phyloP scores from a whole-genome alignment of 495 filamentous ascomycete genomes.

The Parathielavia appendiculata region DNA sequence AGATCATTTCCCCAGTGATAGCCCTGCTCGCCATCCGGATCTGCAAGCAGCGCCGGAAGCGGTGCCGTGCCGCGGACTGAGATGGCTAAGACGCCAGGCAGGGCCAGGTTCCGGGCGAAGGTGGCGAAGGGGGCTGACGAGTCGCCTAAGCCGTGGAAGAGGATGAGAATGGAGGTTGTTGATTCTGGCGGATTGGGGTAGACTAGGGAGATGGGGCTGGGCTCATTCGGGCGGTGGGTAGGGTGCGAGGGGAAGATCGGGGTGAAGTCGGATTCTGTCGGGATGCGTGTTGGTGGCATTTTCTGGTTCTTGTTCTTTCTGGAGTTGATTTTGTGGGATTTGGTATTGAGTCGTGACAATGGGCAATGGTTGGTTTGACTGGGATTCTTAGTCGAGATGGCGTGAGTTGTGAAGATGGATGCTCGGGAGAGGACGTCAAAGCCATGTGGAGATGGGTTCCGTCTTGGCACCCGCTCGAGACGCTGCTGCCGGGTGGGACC shows the following conservation, averaged over 20 bases:
- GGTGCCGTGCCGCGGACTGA: conserved; percentile 68
- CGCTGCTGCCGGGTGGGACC: neutral
- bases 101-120: conserved; percentile 66
- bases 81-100: conserved; percentile 76
- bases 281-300: conserved; percentile 34
- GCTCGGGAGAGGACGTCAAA: neutral
- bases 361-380: neutral
- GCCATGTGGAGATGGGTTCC: neutral
- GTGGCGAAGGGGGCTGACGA: conserved; percentile 59
- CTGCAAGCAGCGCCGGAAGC: conserved; percentile 58
- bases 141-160: conserved; percentile 87
- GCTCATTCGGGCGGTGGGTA: conserved; percentile 15
- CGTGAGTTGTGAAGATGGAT: neutral
- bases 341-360: neutral
- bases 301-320: conserved; percentile 1
- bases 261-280: conserved; percentile 35
- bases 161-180: conserved; percentile 70
- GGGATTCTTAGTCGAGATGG: neutral
- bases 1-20: conserved; percentile 96
- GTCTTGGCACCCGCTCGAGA: conserved; percentile 2
- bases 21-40: conserved; percentile 18
- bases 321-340: neutral
- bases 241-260: conserved; percentile 29
- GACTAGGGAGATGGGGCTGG: conserved; percentile 25
- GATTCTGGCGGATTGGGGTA: conserved; percentile 41